A percentile compares a stretch with the other conserved stretches of the same genome.
Evolutionary conservation across 257 asterid genomes (phyloP).

Genomic region (Paulownia fortunei): DNA sequence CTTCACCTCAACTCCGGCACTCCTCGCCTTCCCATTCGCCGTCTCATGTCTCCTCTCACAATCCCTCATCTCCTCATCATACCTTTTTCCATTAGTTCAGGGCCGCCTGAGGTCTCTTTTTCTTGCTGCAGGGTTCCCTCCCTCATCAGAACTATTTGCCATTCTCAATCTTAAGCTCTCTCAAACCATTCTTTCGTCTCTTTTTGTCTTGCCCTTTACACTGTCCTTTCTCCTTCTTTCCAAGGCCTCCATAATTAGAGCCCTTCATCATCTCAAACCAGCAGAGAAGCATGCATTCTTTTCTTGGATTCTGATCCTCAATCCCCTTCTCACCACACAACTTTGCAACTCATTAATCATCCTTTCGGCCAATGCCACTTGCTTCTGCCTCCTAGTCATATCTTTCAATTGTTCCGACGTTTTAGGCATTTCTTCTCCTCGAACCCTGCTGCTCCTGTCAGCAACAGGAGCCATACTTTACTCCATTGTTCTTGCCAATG

Average conservation of each 20-base stretch:
- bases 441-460: slow-evolving; percentile 47
- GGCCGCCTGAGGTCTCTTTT: slow-evolving; percentile 55
- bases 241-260: slow-evolving; percentile 51
- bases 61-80: slow-evolving; percentile 49
- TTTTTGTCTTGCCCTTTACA: slow-evolving; percentile 62
- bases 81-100: slow-evolving; percentile 49
- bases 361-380: slow-evolving; percentile 71
- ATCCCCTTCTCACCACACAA: slow-evolving; percentile 52
- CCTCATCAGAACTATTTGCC: slow-evolving; percentile 58
- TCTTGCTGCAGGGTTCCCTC: slow-evolving; percentile 78
- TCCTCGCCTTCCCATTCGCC: slow-evolving; percentile 74
- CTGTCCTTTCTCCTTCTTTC: slow-evolving; percentile 72
- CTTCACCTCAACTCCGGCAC: slow-evolving; percentile 64
- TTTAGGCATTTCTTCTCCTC: slow-evolving; percentile 46
- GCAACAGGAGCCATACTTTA: slow-evolving; percentile 57
- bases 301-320: slow-evolving; percentile 28
- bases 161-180: slow-evolving; percentile 73
- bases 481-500: slow-evolving; percentile 74
- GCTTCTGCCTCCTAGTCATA: slow-evolving; percentile 53
- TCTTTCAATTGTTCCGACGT: slow-evolving; percentile 43
- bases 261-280: slow-evolving; percentile 30
- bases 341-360: slow-evolving; percentile 57
- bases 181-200: slow-evolving; percentile 58
- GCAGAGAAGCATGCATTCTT: not conserved
- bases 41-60: slow-evolving; percentile 60